These are phyloP conservation scores for Neurospora discreta DNA, from an alignment of 495 filamentous ascomycete species.

Conservation along the genomic window DNA sequence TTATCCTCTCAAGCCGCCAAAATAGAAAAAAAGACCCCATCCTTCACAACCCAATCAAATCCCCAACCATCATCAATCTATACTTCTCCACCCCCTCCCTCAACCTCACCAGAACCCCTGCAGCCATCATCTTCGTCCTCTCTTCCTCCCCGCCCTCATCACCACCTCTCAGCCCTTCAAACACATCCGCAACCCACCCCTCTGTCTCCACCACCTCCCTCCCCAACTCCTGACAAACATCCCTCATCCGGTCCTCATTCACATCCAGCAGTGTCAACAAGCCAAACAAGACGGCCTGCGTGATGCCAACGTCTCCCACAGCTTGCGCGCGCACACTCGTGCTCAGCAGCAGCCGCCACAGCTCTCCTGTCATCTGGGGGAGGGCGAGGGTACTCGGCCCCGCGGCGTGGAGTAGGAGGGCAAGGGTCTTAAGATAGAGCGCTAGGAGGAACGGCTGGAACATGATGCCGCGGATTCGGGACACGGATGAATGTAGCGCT, in stretches of 20 bases:
- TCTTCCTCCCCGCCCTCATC: conserved; percentile 45
- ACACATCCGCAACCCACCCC: conserved; percentile 35
- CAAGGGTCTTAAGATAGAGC: conserved; percentile 53
- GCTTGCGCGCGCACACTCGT: conserved; percentile 25
- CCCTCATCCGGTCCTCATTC: conserved; percentile 68
- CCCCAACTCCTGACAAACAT: conserved; percentile 52
- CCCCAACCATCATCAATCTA: conserved; percentile 52
- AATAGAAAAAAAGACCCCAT: background rate
- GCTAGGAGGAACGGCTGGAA: conserved; percentile 50
- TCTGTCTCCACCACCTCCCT: conserved; percentile 45
- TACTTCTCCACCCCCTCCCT: conserved; percentile 75
- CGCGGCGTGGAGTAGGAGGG: conserved; percentile 52
- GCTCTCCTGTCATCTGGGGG: conserved; percentile 57
- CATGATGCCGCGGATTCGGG: conserved; percentile 33
- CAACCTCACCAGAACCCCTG: conserved; percentile 68
- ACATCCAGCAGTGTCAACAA: conserved; percentile 75
- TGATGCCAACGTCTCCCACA: conserved; percentile 48
- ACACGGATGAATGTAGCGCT: conserved; percentile 33
- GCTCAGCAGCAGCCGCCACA: conserved; percentile 54
- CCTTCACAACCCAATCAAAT: conserved; percentile 37
- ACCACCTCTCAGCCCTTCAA: conserved; percentile 29
- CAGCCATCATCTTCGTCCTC: conserved; percentile 59
- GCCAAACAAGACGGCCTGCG: conserved; percentile 64
- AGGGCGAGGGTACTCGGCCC: conserved; percentile 51
- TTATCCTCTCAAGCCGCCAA: background rate